Evolutionary conservation across 768 basidiomycete species (phyloP).

Genomic region (Podaxis sp.): DNA sequence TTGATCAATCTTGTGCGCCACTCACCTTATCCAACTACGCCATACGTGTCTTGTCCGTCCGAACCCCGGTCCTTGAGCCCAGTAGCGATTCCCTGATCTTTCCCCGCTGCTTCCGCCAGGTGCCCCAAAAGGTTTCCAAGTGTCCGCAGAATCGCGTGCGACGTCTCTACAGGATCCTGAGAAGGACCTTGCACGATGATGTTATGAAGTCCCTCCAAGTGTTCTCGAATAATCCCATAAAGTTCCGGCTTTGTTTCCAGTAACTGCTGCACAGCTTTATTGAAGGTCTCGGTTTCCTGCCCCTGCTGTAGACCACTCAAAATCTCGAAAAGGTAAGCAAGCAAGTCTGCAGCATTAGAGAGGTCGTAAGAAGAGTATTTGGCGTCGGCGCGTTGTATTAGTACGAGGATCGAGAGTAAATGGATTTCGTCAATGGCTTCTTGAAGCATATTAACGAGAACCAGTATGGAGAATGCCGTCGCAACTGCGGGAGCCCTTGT

Average conservation of each 20-base stretch:
- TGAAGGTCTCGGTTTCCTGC: slow-evolving; percentile 22
- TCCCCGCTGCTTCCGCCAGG: slow-evolving; percentile 24
- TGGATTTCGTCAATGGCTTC: slow-evolving; percentile 28
- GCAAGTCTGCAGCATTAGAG: slow-evolving; percentile 21
- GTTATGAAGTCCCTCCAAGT: slow-evolving; percentile 27
- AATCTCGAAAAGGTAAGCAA: slow-evolving; percentile 26
- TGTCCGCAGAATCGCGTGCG: slow-evolving; percentile 22
- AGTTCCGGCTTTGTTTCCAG: slow-evolving; percentile 24
- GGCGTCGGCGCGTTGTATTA: slow-evolving; percentile 28
- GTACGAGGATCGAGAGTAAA: slow-evolving; percentile 27
- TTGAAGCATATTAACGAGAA: slow-evolving; percentile 16
- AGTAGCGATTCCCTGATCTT: slow-evolving; percentile 3
- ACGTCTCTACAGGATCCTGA: slow-evolving; percentile 20
- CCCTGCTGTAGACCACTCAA: slow-evolving; percentile 17
- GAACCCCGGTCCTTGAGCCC: background rate
- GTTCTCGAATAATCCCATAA: slow-evolving; percentile 23
- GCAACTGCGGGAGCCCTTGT: slow-evolving; percentile 13
- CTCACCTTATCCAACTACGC: slow-evolving; percentile 11
- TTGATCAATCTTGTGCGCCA: background rate
- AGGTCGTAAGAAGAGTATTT: slow-evolving; percentile 25
- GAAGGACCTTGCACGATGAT: slow-evolving; percentile 22
- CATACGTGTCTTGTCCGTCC: background rate
- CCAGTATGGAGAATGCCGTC: background rate
- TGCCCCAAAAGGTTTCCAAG: slow-evolving; percentile 21
- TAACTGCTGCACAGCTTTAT: slow-evolving; percentile 23